Base-by-base conservation (phyloP, 495 filamentous ascomycete species). In the Niebla homalea region DNA sequence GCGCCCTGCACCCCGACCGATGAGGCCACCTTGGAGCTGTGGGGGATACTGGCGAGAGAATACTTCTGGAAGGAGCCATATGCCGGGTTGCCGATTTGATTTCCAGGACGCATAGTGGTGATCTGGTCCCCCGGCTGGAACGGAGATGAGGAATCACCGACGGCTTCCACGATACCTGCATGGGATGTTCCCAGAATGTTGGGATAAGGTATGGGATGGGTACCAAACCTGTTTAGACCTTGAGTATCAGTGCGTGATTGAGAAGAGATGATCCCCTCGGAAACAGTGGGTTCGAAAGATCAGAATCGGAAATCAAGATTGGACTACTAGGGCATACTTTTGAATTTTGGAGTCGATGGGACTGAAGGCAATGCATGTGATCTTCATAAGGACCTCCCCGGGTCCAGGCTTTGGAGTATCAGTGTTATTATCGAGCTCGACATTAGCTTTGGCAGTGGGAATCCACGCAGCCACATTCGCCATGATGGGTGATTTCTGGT, bases 11-110 rank as follows among this genome's bases (percentile, higher is more conserved):
- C 36, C 6, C 15, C n/a, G 45, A 32, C 36, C 11, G n/a, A 18
- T 15, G 23, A 5, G n/a, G 29, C 45, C 4, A 47, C 15, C 45
- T 22, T 47, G 3, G 22, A 47, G 29, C 22, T 47, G 23, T 47
- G 23, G 11, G 36, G 36, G 15, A 46, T 54, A 15, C 36, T 38
- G 1, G 55, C 61, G 5, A 67, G 36, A 4, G 57, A 51, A 43
- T 65, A 65, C 46, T 59, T 48, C 43, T 67, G 64, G 47, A 53
- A 65, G 3, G 58, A 46, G 6, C 64, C 64, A 43, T 61, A 57
- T 21, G 54, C 25, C 23, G 23, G 15, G 50, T 62, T 58, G 46
- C 53, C 55, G 2, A 23, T 42, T 5, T 40, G 36, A 6, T 21
- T 26, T 26, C 25, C 39, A 10, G 48, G 43, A 15, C 53, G 40